Evolutionary conservation across 495 filamentous ascomycete species (phyloP).

Genomic region (Parathielavia hyrcaniae): DNA sequence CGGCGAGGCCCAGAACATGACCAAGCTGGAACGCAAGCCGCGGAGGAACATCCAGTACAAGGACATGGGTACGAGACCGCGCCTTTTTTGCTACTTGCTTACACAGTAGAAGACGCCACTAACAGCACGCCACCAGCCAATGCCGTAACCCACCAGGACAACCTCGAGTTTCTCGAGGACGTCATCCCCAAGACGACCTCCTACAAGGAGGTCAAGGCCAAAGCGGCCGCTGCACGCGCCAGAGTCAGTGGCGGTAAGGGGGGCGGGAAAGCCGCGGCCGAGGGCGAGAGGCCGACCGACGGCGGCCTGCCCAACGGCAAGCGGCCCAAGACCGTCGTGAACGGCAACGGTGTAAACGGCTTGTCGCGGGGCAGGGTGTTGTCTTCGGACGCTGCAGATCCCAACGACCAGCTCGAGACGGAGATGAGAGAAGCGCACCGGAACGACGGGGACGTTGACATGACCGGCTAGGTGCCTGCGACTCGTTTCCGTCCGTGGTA

Average conservation of each 20-base stretch:
- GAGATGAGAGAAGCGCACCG: conserved; percentile 43
- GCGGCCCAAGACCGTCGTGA: conserved; percentile 41
- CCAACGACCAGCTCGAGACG: conserved; percentile 41
- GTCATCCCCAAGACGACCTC: conserved; percentile 79
- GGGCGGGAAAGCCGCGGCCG: conserved; percentile 19
- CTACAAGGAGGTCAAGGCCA: conserved; percentile 69
- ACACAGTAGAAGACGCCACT: not conserved
- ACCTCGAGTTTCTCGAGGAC: conserved; percentile 91
- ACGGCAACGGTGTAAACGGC: conserved; percentile 27
- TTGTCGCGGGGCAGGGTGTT: conserved; percentile 17
- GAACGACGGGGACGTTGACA: conserved; percentile 51
- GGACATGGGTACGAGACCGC: conserved; percentile 59
- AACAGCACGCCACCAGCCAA: conserved; percentile 50
- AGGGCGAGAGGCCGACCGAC: conserved; percentile 27
- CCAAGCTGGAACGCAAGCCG: conserved; percentile 84
- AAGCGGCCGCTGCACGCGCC: conserved; percentile 38
- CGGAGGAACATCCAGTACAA: conserved; percentile 93
- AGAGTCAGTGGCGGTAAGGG: conserved; percentile 33
- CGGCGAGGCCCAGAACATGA: conserved; percentile 76
- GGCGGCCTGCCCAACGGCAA: conserved; percentile 32
- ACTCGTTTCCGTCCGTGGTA: not conserved
- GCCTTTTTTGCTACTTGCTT: not conserved
- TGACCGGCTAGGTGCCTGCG: conserved; percentile 42
- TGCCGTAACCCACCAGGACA: conserved; percentile 82
- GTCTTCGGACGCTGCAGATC: conserved; percentile 28